phyloP scores from a whole-genome alignment of 345 rosid genomes.

The Eucalyptus cloeziana region DNA sequence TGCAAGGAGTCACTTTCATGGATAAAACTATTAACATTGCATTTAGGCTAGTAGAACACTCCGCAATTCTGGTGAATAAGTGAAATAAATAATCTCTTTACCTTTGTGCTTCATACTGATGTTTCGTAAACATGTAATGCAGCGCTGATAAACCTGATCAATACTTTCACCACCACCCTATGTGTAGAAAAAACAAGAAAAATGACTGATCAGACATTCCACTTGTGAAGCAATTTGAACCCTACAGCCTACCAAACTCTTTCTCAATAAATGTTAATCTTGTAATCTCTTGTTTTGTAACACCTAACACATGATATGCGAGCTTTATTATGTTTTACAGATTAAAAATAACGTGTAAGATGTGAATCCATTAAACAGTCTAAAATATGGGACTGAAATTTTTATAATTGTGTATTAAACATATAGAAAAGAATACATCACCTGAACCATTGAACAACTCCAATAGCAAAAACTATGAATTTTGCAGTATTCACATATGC shows the following conservation, averaged over 20 bases:
- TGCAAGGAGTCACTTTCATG: not conserved
- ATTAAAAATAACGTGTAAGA: not conserved
- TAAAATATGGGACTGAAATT: not conserved
- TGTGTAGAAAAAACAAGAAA: not conserved
- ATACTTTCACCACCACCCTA: conserved; percentile 98
- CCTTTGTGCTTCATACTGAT: conserved; percentile 65
- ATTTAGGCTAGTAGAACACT: not conserved
- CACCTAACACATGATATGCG: not conserved
- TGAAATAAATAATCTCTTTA: not conserved
- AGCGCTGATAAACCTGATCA: conserved; percentile 54
- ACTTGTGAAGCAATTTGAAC: not conserved
- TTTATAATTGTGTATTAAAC: not conserved
- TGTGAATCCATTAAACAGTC: not conserved
- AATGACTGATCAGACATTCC: not conserved
- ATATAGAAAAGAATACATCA: not conserved
- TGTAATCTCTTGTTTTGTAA: not conserved
- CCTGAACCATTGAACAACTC: not conserved
- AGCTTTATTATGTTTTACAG: not conserved
- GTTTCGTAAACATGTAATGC: conserved; percentile 50
- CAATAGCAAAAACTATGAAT: not conserved
- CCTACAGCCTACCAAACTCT: not conserved
- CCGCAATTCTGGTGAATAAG: not conserved
- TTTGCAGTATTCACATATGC: not conserved
- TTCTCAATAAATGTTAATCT: not conserved
- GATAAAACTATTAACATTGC: not conserved